Evolutionary conservation across 495 filamentous ascomycete genomes (phyloP).

Genomic region (Trypethelium eluteriae): DNA sequence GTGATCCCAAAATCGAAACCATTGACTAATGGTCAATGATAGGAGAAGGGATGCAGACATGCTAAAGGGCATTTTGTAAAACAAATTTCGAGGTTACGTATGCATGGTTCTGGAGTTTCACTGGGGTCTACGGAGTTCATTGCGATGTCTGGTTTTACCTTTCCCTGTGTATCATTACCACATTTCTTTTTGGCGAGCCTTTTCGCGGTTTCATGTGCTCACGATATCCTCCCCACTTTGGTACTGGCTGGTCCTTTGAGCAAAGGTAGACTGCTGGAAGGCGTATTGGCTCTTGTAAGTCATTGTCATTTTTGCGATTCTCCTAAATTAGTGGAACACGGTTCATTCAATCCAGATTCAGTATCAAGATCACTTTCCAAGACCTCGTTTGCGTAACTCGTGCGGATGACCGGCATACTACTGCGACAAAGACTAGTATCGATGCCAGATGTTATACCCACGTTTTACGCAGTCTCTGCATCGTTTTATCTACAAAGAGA

Average conservation of each 20-base stretch:
- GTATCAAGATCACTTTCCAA: too few relatives aligned
- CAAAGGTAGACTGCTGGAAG: neutral
- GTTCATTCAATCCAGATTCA: too few relatives aligned
- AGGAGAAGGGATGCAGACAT: neutral
- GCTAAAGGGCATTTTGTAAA: neutral
- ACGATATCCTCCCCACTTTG: constrained; percentile 4
- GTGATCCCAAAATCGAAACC: constrained; percentile 2
- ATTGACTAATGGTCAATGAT: neutral
- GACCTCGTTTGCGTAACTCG: too few relatives aligned
- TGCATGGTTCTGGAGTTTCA: constrained; percentile 8
- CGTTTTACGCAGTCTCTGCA: too few relatives aligned
- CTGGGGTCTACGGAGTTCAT: neutral
- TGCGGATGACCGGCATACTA: too few relatives aligned
- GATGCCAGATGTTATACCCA: too few relatives aligned
- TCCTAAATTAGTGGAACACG: too few relatives aligned
- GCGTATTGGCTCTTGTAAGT: too few relatives aligned
- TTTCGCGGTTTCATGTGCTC: neutral
- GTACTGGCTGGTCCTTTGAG: neutral
- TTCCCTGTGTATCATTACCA: neutral
- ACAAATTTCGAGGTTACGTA: neutral
- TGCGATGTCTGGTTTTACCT: neutral
- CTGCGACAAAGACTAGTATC: too few relatives aligned
- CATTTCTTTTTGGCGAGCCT: neutral
- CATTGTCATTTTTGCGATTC: too few relatives aligned
- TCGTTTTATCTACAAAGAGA: too few relatives aligned